Percentiles rank a stretch among this genome's conserved stretches.
phyloP scores from a whole-genome alignment of 352 stramenopile species.

The Phytophthora colocasiae region DNA sequence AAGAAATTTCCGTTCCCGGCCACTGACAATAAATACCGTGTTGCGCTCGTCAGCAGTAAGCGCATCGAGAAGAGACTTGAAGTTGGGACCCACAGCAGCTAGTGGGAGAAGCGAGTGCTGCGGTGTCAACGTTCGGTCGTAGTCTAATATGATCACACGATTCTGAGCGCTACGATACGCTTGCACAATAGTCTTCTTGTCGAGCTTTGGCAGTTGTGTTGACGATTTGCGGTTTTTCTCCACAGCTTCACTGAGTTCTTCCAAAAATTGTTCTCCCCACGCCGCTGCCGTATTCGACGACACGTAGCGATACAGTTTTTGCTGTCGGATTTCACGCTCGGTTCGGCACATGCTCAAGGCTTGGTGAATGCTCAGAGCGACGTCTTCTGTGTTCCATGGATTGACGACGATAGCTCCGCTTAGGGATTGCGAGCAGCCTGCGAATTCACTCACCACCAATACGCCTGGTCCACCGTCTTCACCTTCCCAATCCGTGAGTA shows the following conservation, averaged over 20 bases:
- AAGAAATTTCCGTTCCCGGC: conserved; percentile 87
- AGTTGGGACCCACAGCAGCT: conserved; percentile 78
- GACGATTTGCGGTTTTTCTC: conserved; percentile 64
- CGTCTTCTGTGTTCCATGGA: conserved; percentile 88
- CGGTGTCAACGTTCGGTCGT: conserved; percentile 85
- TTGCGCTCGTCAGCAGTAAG: conserved; percentile 71
- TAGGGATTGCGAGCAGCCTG: conserved; percentile 87
- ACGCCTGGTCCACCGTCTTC: conserved; percentile 86
- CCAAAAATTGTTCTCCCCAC: conserved; percentile 87
- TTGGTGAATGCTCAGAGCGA: conserved; percentile 83
- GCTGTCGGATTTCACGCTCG: conserved; percentile 87
- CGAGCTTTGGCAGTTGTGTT: conserved; percentile 66
- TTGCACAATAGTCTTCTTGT: conserved; percentile 60
- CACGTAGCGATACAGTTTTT: conserved; percentile 92
- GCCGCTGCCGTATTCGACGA: conserved; percentile 83
- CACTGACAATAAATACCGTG: conserved; percentile 82
- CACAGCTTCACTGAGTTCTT: conserved; percentile 68
- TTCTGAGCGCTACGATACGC: conserved; percentile 78
- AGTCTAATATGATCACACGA: conserved; percentile 90
- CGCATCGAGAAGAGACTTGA: conserved; percentile 78
- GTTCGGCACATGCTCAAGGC: conserved; percentile 85
- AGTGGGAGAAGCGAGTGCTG: conserved; percentile 83
- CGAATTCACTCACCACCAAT: conserved; percentile 90
- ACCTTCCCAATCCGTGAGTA: conserved; percentile 80
- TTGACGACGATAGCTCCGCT: conserved; percentile 90